Conservation (phyloP, 2,329 filamentous ascomycete species). For the Mycosphaerella arachidis region DNA sequence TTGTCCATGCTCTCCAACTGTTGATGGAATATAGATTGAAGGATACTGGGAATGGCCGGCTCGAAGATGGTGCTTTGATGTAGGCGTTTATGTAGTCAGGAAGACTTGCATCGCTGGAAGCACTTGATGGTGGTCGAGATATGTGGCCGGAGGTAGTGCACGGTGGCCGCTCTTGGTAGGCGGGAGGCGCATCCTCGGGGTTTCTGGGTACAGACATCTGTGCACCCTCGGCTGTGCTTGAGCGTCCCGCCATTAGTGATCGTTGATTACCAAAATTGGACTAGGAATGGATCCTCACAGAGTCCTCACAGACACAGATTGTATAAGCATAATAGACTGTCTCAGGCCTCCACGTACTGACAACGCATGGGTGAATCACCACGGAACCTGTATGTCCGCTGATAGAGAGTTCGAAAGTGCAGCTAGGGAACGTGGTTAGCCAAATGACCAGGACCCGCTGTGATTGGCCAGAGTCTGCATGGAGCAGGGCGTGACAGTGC, state of each 20-base stretch:
- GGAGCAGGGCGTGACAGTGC: not conserved
- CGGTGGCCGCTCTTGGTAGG: slow-evolving; percentile 12
- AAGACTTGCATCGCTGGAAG: not conserved
- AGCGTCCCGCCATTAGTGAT: not conserved
- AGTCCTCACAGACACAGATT: too few species aligned
- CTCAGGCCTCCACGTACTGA: not conserved
- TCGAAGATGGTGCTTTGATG: not conserved
- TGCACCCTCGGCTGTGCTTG: not conserved
- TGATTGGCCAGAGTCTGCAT: not conserved
- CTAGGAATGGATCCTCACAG: too few species aligned
- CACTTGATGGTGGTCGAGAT: not conserved
- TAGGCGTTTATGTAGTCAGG: not conserved
- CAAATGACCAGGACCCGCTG: not conserved
- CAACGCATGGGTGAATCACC: not conserved
- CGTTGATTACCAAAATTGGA: not conserved
- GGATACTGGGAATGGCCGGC: not conserved
- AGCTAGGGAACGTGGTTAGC: not conserved
- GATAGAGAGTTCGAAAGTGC: not conserved
- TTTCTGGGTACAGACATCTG: not conserved
- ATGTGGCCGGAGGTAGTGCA: not conserved
- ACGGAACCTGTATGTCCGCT: not conserved
- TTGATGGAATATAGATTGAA: slow-evolving; percentile 16
- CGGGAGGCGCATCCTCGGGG: slow-evolving; percentile 5
- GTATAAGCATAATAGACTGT: not conserved
- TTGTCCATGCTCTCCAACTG: slow-evolving; percentile 2